Evolutionary conservation across 805 yeast species (phyloP).

Genomic region (Ogataea sp.): DNA sequence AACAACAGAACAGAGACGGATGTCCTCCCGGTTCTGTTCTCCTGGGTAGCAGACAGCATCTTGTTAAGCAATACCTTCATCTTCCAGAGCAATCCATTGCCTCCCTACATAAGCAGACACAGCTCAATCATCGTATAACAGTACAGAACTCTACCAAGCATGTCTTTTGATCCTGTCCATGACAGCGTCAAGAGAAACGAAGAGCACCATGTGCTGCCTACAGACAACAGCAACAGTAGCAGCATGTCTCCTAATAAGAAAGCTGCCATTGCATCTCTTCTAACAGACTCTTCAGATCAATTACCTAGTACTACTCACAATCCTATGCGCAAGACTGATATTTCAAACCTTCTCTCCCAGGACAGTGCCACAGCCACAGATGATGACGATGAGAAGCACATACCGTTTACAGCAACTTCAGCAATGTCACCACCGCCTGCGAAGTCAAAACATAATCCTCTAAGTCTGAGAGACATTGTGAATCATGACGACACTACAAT

Average conservation of each 20-base stretch:
- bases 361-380: constrained; percentile 10
- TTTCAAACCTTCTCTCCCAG: neutral
- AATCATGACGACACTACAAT: neutral
- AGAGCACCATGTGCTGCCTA: neutral
- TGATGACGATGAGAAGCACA: no score
- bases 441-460: constrained; percentile 9
- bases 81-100: no score
- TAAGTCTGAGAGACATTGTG: constrained; percentile 1
- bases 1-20: no score
- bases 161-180: constrained; percentile 23
- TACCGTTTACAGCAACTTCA: no score
- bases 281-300: no score
- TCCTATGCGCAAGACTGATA: neutral
- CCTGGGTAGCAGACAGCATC: no score
- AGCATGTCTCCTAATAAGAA: no score
- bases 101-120: no score
- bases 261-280: neutral
- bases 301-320: no score
- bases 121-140: neutral
- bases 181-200: constrained; percentile 13
- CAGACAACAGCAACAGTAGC: neutral
- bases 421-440: constrained; percentile 12
- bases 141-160: neutral
- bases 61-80: no score
- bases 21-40: no score